These are phyloP conservation scores for Macadamia integrifolia DNA, from an alignment of 164 flowering plant genomes.

Conservation along the genomic window DNA sequence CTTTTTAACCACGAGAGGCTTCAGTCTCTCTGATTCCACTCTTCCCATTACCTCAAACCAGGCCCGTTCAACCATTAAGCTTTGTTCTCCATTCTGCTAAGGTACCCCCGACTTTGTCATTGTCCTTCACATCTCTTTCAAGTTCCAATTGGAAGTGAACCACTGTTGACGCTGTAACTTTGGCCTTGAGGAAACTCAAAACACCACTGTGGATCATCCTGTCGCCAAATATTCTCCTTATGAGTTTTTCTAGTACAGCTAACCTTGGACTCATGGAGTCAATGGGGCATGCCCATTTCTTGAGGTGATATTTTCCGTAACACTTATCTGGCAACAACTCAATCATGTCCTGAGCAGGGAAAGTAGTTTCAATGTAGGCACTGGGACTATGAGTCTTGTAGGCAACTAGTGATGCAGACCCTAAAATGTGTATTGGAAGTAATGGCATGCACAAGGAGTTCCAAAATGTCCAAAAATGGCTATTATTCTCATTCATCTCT, in stretches of 20 bases:
- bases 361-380: constrained; percentile 28
- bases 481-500: constrained; percentile 9
- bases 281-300: constrained; percentile 24
- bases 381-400: constrained; percentile 36
- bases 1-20: constrained; percentile 44
- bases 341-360: constrained; percentile 29
- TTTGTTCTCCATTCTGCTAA: constrained; percentile 67
- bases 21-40: constrained; percentile 45
- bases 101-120: constrained; percentile 20
- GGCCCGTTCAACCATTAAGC: constrained; percentile 41
- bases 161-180: constrained; percentile 32
- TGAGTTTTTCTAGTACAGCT: constrained; percentile 33
- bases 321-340: constrained; percentile 60
- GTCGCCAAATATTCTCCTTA: constrained; percentile 30
- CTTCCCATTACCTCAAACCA: constrained; percentile 57
- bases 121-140: constrained; percentile 36
- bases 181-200: constrained; percentile 32
- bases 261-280: constrained; percentile 32
- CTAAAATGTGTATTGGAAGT: constrained; percentile 41
- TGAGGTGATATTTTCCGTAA: constrained; percentile 24
- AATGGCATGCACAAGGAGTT: constrained; percentile 35
- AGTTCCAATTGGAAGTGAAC: constrained; percentile 55
- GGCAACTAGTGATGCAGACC: constrained; percentile 53
- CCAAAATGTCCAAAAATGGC: constrained; percentile 22
- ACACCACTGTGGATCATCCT: constrained; percentile 17